A percentile compares a stretch with the other conserved stretches of the same genome.
phyloP scores from a whole-genome alignment of 2,329 filamentous ascomycete genomes.

The Hymenoscyphus repandus region DNA sequence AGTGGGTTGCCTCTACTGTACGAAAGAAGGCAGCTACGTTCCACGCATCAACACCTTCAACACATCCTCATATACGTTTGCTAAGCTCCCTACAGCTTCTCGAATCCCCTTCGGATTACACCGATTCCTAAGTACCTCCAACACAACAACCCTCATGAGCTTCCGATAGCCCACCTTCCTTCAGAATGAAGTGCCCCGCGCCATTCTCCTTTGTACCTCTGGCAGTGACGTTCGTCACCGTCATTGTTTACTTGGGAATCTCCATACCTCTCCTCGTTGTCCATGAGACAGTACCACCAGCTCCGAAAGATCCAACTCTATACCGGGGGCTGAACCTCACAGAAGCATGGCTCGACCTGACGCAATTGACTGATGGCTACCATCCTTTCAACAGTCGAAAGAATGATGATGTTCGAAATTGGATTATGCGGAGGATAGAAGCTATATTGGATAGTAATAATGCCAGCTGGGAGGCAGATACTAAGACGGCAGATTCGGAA shows the following conservation, averaged over 20 bases:
- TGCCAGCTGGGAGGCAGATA: slow-evolving; percentile 42
- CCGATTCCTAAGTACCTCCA: too few species aligned
- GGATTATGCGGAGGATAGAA: slow-evolving; percentile 66
- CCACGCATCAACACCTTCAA: too few species aligned
- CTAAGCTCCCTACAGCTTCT: too few species aligned
- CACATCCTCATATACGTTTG: too few species aligned
- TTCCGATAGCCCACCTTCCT: not conserved
- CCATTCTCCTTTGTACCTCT: slow-evolving; percentile 73
- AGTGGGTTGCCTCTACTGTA: too few species aligned
- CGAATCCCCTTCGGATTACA: too few species aligned
- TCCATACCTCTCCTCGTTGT: slow-evolving; percentile 66
- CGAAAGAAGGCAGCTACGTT: too few species aligned
- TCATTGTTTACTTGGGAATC: slow-evolving; percentile 71
- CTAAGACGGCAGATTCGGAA: slow-evolving; percentile 6
- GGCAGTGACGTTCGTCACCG: slow-evolving; percentile 77
- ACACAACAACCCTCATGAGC: not conserved
- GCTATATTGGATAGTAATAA: slow-evolving; percentile 62
- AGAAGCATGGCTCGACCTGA: slow-evolving; percentile 81
- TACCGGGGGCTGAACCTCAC: slow-evolving; percentile 70
- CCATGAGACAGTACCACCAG: slow-evolving; percentile 69
- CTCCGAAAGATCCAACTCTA: slow-evolving; percentile 48
- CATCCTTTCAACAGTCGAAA: slow-evolving; percentile 85
- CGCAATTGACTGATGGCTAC: slow-evolving; percentile 65
- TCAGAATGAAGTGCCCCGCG: slow-evolving; percentile 36
- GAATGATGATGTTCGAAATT: slow-evolving; percentile 76